Evolutionary conservation across 2,329 filamentous ascomycete species (phyloP), one percentile per base, ranked within the genome.

Genomic region (Emergomyces orientalis): DNA sequence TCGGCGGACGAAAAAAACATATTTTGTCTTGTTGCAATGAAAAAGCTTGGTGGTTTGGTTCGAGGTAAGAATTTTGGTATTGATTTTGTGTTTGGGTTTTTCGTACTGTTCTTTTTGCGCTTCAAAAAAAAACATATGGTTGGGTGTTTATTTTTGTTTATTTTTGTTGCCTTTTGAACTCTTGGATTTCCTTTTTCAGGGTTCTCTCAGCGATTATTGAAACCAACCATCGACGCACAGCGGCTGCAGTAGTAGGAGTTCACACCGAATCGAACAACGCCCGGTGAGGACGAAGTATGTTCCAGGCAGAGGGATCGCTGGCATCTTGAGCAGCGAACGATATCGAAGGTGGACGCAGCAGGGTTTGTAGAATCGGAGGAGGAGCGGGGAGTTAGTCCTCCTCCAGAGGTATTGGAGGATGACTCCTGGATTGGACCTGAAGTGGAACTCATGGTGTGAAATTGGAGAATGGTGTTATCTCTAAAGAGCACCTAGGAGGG

Each of bases 211-310:
- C 71, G 69, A 27, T 71, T 71, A 65, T 71, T 71, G 65, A 77
- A 79, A 41, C 77, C 77, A 54, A 79, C 77, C 71, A 78, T 77
- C 19, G 72, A 73, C 27, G 77, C 77, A 65, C 77, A 79, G 59
- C 77, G 75, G 59, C 69, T 73, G 69, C 79, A 81, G 67, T 81
- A 81, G 65, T 80, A 80, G 25, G 77, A 79, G 64, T 80, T 81
- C 71, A 79, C 77, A 61, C 77, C 78, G 68, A 80, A 80, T 55
- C 75, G 76, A 22, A 80, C 75, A 1, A 73, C 73, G 5, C 73
- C 75, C 1, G 72, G 67, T 11, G 73, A 69, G 8, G 75, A 73
- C 8, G 71, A 68, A 47, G 71, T 70, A 56, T 61, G 30, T 32
- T 75, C 73, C n/a, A 79, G 69, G 59, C 73, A 78, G 67, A 81